Conservation (phyloP, 441 rosid genomes). For the Eruca vesicaria region DNA sequence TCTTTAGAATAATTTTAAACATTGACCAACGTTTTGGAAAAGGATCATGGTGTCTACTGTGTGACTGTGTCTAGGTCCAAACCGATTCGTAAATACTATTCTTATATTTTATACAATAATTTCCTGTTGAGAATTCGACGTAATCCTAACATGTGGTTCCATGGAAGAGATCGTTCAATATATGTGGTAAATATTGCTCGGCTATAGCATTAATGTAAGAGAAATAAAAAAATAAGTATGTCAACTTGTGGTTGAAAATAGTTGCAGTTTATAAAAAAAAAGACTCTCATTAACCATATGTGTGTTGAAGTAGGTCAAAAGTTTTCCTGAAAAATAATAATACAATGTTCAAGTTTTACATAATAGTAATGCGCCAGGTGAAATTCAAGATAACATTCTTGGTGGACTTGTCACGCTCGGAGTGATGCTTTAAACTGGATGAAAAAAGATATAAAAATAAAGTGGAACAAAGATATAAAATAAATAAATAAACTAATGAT, state of each 20-base stretch:
- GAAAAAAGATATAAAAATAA: not conserved
- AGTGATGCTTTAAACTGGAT: constrained; percentile 6
- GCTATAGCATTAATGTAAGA: not conserved
- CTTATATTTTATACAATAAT: not conserved
- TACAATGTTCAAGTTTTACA: not conserved
- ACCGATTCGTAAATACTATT: not conserved
- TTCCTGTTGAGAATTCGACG: constrained; percentile 2
- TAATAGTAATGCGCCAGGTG: not conserved
- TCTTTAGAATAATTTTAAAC: constrained; percentile 3
- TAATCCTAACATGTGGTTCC: constrained; percentile 6
- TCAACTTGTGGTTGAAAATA: not conserved
- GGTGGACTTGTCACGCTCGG: not conserved
- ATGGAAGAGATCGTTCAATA: not conserved
- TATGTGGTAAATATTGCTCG: no score
- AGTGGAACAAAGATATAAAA: not conserved
- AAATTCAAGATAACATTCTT: not conserved
- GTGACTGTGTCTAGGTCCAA: constrained; percentile 19
- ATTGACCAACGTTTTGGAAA: not conserved
- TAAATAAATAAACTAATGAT: constrained; percentile 4
- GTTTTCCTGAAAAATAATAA: not conserved
- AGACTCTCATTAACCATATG: not conserved
- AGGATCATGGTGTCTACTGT: constrained; percentile 24
- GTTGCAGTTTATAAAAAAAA: not conserved
- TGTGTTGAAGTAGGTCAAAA: not conserved
- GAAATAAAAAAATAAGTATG: not conserved